phyloP scores from a whole-genome alignment of 305 asterid genomes.

The Withania somnifera region DNA sequence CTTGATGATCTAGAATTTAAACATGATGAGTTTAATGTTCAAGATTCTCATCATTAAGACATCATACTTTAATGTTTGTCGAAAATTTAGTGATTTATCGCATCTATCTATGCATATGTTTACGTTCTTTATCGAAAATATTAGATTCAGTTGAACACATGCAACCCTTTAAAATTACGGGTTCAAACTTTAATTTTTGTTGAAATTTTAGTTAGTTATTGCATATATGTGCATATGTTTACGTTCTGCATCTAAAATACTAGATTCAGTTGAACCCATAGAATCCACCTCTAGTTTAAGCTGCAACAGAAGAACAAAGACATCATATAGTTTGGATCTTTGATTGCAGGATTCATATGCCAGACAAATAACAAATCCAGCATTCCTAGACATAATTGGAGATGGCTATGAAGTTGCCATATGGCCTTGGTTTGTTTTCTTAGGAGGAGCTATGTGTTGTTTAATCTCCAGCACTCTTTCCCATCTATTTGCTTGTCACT shows the following conservation, averaged over 20 bases:
- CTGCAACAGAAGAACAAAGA: neutral
- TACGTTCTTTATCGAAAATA: too few species aligned
- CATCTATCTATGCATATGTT: too few species aligned
- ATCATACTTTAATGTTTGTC: too few species aligned
- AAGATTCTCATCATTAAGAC: too few species aligned
- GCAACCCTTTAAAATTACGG: neutral
- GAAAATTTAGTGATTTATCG: too few species aligned
- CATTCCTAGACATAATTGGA: constrained; percentile 19
- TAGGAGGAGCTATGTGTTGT: constrained; percentile 70
- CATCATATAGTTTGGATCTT: neutral
- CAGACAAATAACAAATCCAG: constrained; percentile 30
- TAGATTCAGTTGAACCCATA: neutral
- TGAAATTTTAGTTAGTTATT: neutral
- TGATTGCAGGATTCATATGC: constrained; percentile 40
- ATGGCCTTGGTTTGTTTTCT: constrained; percentile 89
- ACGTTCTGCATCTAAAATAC: neutral
- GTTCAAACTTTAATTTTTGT: neutral
- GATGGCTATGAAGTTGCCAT: constrained; percentile 27
- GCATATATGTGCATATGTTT: neutral
- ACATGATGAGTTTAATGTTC: neutral
- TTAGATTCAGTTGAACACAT: too few species aligned
- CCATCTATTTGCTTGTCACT: constrained; percentile 82
- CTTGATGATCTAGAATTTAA: neutral
- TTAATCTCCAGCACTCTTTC: constrained; percentile 53
- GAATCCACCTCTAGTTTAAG: neutral